Base-by-base conservation (phyloP, 1,284 basidiomycete genomes). In the Ceratobasidium sp. region DNA sequence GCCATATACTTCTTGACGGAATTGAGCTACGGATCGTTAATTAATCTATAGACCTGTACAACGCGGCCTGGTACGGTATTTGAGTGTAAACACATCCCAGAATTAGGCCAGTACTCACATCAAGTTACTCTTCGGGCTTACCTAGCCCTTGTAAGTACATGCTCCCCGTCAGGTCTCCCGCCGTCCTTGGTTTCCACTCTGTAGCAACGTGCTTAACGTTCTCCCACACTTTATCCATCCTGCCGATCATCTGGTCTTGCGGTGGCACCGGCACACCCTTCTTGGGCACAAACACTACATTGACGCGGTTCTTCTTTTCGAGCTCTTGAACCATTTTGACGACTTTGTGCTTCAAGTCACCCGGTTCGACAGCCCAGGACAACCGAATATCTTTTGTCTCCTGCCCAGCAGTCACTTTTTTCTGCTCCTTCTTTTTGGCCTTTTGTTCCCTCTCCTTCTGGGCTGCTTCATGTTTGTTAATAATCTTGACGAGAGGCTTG, bases 301-400 rank as follows among this genome's bases (percentile, higher is more conserved):
- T 82, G 68, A 92, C 85, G 13, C 84, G 79, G 45, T 81, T 79
- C 1, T 88, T 88, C 70, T 86, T 85, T 73, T 81, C 83, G 67
- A 94, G 78, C 53, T 88, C 84, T 62, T 83, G 79, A 52, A 81
- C 79, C 10, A 82, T 85, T 76, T 87, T 88, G 70, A 80, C 81
- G 40, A 93, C 73, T 76, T 92, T 93, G 77, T 89, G 88, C 42
- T 80, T 80, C 17, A 89, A 74, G 74, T 94, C 92, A 17, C 82
- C 84, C 25, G 77, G 72, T 8, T 80, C 85, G 27, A 87, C 84
- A 8, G 80, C 82, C 89, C 90, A 94, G 5, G 87, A 86, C 69
- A 93, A 75, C 77, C 91, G 89, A 3, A 92, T 80, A 79, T 92
- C 89, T 79, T 92, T 93, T 68, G 79, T 76, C 60, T 82, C 71